phyloP scores from a whole-genome alignment of 345 rosid species.

The Noccaea bulbosa region DNA sequence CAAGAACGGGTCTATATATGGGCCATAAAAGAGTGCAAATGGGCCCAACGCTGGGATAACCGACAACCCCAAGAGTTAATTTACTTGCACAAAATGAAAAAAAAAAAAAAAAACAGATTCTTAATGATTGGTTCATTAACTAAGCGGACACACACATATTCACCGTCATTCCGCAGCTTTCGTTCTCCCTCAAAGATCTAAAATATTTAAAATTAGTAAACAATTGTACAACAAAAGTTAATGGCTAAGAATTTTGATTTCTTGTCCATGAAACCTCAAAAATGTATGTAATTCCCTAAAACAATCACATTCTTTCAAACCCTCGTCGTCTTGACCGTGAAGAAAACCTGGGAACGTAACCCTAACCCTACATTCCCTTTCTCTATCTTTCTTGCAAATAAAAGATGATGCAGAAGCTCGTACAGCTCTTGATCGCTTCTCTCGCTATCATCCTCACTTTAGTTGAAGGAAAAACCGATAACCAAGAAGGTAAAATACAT shows the following conservation, averaged over 20 bases:
- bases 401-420: conserved; percentile 36
- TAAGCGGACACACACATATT: neutral
- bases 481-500: conserved; percentile 52
- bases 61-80: neutral
- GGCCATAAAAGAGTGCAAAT: neutral
- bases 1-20: neutral
- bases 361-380: conserved; percentile 9
- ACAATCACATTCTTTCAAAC: conserved; percentile 33
- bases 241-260: conserved; percentile 27
- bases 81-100: neutral
- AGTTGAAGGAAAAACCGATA: conserved; percentile 56
- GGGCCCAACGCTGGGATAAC: neutral
- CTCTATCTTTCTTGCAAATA: neutral
- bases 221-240: conserved; percentile 34
- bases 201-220: conserved; percentile 42
- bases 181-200: conserved; percentile 41
- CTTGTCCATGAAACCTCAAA: conserved; percentile 29
- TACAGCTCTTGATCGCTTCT: conserved; percentile 38
- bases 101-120: neutral
- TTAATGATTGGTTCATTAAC: neutral
- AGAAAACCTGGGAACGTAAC: conserved; percentile 21
- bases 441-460: conserved; percentile 39
- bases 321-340: conserved; percentile 19
- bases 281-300: conserved; percentile 14
- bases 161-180: conserved; percentile 41